Evolutionary conservation across 1,284 basidiomycete genomes (phyloP), one percentile per base, ranked within the genome.

Genomic region (Leccinum ponderosum): DNA sequence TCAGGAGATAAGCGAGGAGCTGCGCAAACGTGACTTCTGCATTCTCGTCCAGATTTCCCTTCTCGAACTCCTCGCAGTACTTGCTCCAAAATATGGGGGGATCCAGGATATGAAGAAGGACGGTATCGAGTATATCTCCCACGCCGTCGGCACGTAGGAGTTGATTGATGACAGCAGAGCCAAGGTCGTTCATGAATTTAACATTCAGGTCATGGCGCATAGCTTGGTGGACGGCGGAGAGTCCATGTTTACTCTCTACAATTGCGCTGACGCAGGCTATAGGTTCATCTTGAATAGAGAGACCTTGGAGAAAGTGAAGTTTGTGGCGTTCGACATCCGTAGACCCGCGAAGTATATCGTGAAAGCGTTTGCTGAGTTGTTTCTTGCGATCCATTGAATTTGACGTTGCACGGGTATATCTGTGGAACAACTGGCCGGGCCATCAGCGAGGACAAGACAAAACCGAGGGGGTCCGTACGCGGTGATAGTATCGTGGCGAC

Each of bases 31-130:
- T 68, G 1, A 65, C 60, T 59, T 80, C 75, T 0, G 72, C 78
- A 8, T 70, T 57, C 12, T 73, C 70, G 20, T 76, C 60, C 48
- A 89, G 69, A 15, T 68, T 64, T 2, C 75, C 75, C 9, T 64
- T 67, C 25, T 69, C 66, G 53, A 85, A 83, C 4, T 80, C 79
- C 7, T 74, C 61, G 1, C 68, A 64, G 64, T 84, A 81, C 7
- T 74, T 66, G 47, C 68, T 67, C 83, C 83, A 87, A 64, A 87
- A 86, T 39, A 86, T 75, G 0, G 84, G 80, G 0, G 85, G 84
- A 1, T 84, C 77, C 3, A 83, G 78, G 15, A 88, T 79, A 1
- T 65, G 68, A 20, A 68, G 52, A 17, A 88, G 55, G 11, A 68
- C 56, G 2, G 71, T 59, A 2, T 87, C 69, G 47, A 81, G 78